phyloP scores from a whole-genome alignment of 208 protist species.

The Trypanosomatidae sp. region DNA sequence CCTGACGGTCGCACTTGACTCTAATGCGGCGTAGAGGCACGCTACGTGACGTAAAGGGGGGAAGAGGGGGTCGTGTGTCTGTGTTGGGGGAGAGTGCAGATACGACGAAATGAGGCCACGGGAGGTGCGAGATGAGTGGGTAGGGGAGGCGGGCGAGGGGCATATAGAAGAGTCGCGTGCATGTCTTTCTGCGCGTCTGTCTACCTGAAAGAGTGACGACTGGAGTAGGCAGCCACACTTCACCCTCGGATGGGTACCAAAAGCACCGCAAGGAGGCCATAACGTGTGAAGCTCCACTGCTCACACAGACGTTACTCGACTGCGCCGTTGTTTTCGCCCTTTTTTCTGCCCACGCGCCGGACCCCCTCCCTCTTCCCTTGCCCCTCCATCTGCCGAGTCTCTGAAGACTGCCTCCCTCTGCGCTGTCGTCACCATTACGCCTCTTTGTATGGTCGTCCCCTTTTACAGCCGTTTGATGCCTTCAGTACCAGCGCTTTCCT shows the following conservation, averaged over 20 bases:
- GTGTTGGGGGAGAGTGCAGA: neutral
- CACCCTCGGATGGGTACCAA: neutral
- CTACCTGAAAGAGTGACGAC: constrained; percentile 1
- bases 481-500: constrained; percentile 1
- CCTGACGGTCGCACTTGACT: constrained; percentile 19
- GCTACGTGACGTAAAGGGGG: neutral
- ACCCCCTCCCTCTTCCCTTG: neutral
- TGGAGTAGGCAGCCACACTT: neutral
- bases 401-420: neutral
- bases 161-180: neutral
- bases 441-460: neutral
- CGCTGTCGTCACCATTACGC: neutral
- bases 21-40: constrained; percentile 13
- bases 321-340: neutral
- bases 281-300: neutral
- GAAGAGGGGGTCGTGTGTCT: neutral
- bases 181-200: constrained; percentile 1
- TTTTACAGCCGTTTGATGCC: neutral
- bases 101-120: neutral
- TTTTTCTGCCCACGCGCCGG: neutral
- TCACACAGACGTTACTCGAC: neutral
- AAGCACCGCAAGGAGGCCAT: neutral
- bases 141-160: neutral
- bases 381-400: neutral
- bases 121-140: neutral